Base-by-base conservation (phyloP, 352 stramenopile species). In the Phytophthora cajani region DNA sequence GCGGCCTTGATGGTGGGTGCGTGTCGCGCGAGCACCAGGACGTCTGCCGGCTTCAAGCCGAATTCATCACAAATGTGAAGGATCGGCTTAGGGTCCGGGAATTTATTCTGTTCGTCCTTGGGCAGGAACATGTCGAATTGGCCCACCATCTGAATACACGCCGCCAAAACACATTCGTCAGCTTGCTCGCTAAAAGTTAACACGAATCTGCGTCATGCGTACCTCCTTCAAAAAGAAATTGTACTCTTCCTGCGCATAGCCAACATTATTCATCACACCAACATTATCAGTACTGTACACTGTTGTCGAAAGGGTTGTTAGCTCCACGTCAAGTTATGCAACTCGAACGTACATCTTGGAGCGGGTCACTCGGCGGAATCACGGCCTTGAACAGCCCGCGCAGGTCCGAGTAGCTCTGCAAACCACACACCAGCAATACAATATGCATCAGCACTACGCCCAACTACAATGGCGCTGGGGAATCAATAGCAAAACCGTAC, bases 221-320 rank as follows among this genome's bases (percentile, higher is more conserved):
- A 89, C 85, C 77, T 93, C 82, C 61, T 93, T 89, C 23, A 87
- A 30, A 44, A 93, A 93, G 30, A 79, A 74, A 9, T 78, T 36
- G 54, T 86, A 93, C 58, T 93, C 85, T 12, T 89, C 79, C 85
- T 93, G 51, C 5, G 59, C 27, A 40, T 8, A 58, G 42, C 17
- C 12, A 25, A 53, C 2, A 42, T 6, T 44, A 21, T 21, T 4
- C n/a, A 36, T 16, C 32, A 33, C 9, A 21, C 50, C 25, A 38
- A 40, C 7, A 30, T 30, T 19, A 25, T 60, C 25, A 62, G 52
- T 53, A 42, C 7, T 11, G 30, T 36, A 7, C 14, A 58, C 9
- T 16, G 17, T 58, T 47, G 27, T 42, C 38, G 1, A 17, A 44
- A 44, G 38, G 38, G 5, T n/a, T n/a, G 30, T 11, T 30, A 30